Conservation (phyloP, 2,329 filamentous ascomycete genomes). For the Bipolaris victoriae region DNA sequence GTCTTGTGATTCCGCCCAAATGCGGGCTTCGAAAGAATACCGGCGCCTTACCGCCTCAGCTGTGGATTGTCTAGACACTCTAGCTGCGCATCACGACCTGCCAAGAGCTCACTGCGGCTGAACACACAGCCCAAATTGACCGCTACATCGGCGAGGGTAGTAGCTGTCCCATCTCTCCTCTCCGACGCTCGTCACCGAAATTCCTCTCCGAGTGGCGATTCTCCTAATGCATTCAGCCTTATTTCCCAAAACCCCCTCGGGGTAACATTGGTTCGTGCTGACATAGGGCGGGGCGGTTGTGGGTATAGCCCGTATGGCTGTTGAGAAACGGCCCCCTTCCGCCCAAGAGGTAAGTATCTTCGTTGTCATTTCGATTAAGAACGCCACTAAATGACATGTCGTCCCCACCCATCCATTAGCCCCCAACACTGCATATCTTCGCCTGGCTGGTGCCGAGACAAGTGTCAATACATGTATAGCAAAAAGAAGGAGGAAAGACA, state of each 20-base stretch:
- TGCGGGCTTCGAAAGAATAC: neutral
- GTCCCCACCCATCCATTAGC: neutral
- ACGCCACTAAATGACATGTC: constrained; percentile 13
- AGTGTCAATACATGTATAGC: neutral
- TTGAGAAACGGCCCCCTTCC: constrained; percentile 13
- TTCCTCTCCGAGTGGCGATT: neutral
- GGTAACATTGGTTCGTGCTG: constrained; percentile 8
- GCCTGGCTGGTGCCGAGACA: neutral
- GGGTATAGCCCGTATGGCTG: neutral
- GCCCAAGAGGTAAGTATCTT: neutral
- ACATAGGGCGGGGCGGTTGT: neutral
- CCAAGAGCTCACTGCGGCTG: constrained; percentile 11
- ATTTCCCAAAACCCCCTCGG: neutral
- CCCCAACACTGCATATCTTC: neutral
- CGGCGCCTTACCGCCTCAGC: constrained; percentile 1
- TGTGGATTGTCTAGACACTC: neutral
- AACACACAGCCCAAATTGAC: constrained; percentile 4
- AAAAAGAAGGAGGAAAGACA: constrained; percentile 1
- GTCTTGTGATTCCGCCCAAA: neutral
- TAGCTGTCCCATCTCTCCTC: neutral
- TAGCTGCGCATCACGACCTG: neutral
- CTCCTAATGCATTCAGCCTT: neutral
- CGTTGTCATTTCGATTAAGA: constrained; percentile 12
- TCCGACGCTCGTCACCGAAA: too few species aligned
- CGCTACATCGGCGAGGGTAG: neutral